Evolutionary conservation across 176 grass and related monocot species (phyloP).

Genomic region (Calamus simplicifolius): DNA sequence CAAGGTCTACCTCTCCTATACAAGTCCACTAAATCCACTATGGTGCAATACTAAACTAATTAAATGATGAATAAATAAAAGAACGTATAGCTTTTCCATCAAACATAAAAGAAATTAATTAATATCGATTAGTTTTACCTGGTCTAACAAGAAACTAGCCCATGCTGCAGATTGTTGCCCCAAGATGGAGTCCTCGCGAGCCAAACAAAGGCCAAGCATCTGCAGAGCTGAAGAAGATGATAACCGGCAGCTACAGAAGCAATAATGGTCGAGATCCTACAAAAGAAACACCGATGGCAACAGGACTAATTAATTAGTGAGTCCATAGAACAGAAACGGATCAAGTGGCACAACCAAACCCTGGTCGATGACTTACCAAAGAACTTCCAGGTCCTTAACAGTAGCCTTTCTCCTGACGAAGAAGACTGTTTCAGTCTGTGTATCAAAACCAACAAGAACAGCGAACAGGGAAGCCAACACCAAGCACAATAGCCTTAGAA

Average conservation of each 20-base stretch:
- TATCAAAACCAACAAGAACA: slow-evolving; percentile 50
- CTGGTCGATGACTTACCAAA: slow-evolving; percentile 32
- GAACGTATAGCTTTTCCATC: background rate
- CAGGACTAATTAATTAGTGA: background rate
- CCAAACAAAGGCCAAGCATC: slow-evolving; percentile 40
- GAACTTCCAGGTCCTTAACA: slow-evolving; percentile 57
- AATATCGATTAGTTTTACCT: slow-evolving; percentile 36
- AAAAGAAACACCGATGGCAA: background rate
- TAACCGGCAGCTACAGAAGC: slow-evolving; percentile 42
- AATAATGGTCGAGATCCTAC: slow-evolving; percentile 34
- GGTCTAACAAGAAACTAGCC: slow-evolving; percentile 61
- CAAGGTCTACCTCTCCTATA: no score
- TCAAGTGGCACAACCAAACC: background rate
- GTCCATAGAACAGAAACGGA: background rate
- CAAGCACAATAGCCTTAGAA: slow-evolving; percentile 38
- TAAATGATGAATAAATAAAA: no score
- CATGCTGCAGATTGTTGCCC: slow-evolving; percentile 35
- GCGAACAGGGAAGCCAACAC: slow-evolving; percentile 45
- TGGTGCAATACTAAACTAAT: no score
- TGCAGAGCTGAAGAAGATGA: slow-evolving; percentile 74
- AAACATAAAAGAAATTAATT: background rate
- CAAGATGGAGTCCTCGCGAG: slow-evolving; percentile 20
- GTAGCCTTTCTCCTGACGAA: slow-evolving; percentile 53
- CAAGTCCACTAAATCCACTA: no score
- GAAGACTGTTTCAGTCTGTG: slow-evolving; percentile 59